Conservation (phyloP, 148 eudicot species). For the Rhododendron griersonianum region DNA sequence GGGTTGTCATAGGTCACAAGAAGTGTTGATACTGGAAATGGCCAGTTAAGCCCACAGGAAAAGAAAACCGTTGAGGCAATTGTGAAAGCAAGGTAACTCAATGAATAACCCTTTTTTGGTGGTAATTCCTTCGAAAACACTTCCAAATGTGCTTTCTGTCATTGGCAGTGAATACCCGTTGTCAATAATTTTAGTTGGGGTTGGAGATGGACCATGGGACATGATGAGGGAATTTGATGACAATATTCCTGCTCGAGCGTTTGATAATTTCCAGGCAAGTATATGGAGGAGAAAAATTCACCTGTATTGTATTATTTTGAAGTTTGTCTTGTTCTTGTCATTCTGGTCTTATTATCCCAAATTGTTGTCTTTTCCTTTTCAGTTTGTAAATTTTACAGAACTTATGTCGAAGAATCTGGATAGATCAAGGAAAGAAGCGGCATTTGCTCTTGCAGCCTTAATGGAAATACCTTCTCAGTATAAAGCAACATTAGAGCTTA, state of each 20-base stretch:
- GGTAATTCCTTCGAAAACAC: not conserved
- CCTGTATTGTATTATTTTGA: not conserved
- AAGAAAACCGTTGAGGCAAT: slow-evolving; percentile 50
- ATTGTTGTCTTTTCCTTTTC: not conserved
- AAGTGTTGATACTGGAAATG: slow-evolving; percentile 50
- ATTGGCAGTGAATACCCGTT: slow-evolving; percentile 42
- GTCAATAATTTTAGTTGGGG: slow-evolving; percentile 52
- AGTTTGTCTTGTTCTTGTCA: not conserved
- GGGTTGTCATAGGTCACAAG: slow-evolving; percentile 39
- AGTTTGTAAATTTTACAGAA: slow-evolving; percentile 61
- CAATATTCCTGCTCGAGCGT: slow-evolving; percentile 53
- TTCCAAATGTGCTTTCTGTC: not conserved
- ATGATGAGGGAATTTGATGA: slow-evolving; percentile 64
- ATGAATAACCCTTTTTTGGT: not conserved
- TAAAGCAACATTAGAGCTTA: slow-evolving; percentile 49
- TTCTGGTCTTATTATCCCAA: not conserved
- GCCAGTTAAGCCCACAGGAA: slow-evolving; percentile 47
- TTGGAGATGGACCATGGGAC: slow-evolving; percentile 66
- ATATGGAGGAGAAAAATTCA: not conserved
- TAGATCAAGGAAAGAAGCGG: slow-evolving; percentile 46
- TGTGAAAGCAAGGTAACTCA: slow-evolving; percentile 52
- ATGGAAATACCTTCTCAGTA: slow-evolving; percentile 63
- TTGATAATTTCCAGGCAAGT: slow-evolving; percentile 60
- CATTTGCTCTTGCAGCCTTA: slow-evolving; percentile 46
- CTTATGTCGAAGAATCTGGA: slow-evolving; percentile 46